Base-by-base conservation (phyloP, 2,329 filamentous ascomycete genomes). In the Ophiostoma sp. region DNA sequence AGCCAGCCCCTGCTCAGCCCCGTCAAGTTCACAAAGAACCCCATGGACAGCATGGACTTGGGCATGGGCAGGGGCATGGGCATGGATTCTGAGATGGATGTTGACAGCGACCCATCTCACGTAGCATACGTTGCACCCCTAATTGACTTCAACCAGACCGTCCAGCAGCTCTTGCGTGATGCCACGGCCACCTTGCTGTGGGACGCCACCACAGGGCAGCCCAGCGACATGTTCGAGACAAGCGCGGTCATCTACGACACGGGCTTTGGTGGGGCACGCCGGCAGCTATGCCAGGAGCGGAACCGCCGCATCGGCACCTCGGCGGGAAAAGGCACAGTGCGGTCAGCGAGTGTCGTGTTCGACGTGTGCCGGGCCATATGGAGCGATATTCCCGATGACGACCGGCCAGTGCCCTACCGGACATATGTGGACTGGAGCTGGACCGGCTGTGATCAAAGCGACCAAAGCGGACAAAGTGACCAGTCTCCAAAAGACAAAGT, bases 341-440 rank as follows among this genome's bases (percentile, higher is more conserved):
- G 13, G 11, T 41, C 36, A 1, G 65, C 65, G 36, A 48, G 65
- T 13, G 39, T 33, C 11, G 65, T 67, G 39, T 67, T 67, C 11
- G 65, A 67, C 65, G 65, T 67, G 23, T 67, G 65, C 65, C 39
- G 39, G 39, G 8, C 35, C 13, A 44, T 67, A 17, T 67, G 65
- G 65, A 33, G 10, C 23, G 23, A 27, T 5, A 27, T 67, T 17
- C 65, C 65, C 36, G 65, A 67, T 1, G 65, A 67, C 65, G n/a
- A 27, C 39, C 23, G 36, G 36, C 65, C 65, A 3, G 64, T 66
- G n/a, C 65, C 65, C 23, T 67, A 39, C 65, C 65, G 65, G 10
- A 67, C 65, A 15, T 67, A 67, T 41, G 36, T 67, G 11, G 65
- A 67, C 65, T 67, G 65, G 65, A 67, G 65, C 65, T 67, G 65